Conservation (phyloP, 1,284 basidiomycete species). For the Naganishia sp. region DNA sequence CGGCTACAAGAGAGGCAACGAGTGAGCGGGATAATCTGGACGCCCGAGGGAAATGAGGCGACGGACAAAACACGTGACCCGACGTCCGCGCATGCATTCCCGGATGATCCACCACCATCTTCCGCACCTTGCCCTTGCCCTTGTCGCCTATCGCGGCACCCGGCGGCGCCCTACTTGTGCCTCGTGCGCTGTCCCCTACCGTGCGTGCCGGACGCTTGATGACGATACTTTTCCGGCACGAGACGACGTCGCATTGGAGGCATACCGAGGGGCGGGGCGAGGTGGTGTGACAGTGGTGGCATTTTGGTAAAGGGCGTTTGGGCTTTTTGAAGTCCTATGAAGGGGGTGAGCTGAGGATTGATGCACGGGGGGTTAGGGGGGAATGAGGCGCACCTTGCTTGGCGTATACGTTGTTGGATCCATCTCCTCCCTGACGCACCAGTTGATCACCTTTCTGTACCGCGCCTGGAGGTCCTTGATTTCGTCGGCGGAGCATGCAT, state of each 20-base stretch:
- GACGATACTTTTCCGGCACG: constrained; percentile 18
- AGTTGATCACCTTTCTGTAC: constrained; percentile 31
- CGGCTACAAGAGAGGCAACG: constrained; percentile 52
- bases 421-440: constrained; percentile 29
- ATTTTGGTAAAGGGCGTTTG: constrained; percentile 2
- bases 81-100: constrained; percentile 24
- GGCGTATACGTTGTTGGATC: neutral
- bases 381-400: neutral
- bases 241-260: constrained; percentile 23
- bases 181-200: constrained; percentile 4
- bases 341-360: neutral
- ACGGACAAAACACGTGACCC: constrained; percentile 25
- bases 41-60: neutral
- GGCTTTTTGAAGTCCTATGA: neutral
- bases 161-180: constrained; percentile 7
- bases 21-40: neutral
- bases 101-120: constrained; percentile 25
- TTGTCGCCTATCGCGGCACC: neutral
- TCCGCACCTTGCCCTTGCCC: constrained; percentile 8
- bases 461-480: constrained; percentile 23
- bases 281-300: constrained; percentile 3
- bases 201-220: neutral
- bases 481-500: constrained; percentile 21
- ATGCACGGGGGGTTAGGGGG: too few relatives aligned
- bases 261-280: constrained; percentile 22